These are phyloP conservation scores for Nasturtium officinale DNA, from an alignment of 345 rosid species.

Conservation along the genomic window DNA sequence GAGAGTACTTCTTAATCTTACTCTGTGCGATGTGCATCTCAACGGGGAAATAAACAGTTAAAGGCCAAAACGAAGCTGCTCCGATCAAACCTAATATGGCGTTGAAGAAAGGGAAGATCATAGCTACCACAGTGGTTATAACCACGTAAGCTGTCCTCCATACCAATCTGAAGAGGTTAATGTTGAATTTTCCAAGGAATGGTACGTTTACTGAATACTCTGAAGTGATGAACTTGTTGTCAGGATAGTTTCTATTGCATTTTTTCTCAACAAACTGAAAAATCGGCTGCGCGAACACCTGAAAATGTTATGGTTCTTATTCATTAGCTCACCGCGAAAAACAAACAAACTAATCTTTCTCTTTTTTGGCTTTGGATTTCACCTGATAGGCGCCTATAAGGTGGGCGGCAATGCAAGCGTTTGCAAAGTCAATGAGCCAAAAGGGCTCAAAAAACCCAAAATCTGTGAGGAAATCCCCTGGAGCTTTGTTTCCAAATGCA, in stretches of 20 bases:
- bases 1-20: conserved; percentile 57
- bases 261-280: conserved; percentile 66
- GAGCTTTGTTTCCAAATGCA: conserved; percentile 90
- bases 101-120: conserved; percentile 95
- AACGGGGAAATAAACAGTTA: conserved; percentile 84
- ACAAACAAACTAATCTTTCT: too few relatives aligned
- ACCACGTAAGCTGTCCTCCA: conserved; percentile 85
- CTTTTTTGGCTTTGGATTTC: conserved; percentile 3
- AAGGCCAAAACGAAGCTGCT: conserved; percentile 87
- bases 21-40: conserved; percentile 82
- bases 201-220: conserved; percentile 61
- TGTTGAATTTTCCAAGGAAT: conserved; percentile 45
- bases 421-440: conserved; percentile 86
- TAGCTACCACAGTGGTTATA: conserved; percentile 64
- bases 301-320: conserved; percentile 8
- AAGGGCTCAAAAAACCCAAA: conserved; percentile 92
- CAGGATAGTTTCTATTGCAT: conserved; percentile 63
- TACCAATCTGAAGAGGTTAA: conserved; percentile 66
- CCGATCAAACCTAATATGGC: conserved; percentile 81
- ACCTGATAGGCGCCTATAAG: conserved; percentile 93
- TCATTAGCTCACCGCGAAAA: background rate
- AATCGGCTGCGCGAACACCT: conserved; percentile 86
- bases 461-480: conserved; percentile 91
- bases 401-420: conserved; percentile 75
- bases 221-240: conserved; percentile 57